phyloP scores from a whole-genome alignment of 225 moss, liverwort and hornwort species.

The Polytrichum formosum region DNA sequence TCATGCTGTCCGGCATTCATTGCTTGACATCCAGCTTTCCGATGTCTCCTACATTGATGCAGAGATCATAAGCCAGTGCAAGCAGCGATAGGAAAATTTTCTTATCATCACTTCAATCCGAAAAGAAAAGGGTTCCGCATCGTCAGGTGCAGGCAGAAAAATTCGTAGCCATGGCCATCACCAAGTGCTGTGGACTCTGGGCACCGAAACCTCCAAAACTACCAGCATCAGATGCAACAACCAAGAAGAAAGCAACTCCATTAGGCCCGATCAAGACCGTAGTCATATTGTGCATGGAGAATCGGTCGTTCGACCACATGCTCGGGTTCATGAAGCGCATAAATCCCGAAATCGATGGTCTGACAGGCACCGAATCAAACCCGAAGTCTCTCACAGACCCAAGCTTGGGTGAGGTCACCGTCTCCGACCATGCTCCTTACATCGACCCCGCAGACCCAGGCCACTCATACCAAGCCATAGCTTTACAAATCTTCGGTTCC shows the following conservation, averaged over 20 bases:
- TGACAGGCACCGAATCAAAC: slow-evolving; percentile 72
- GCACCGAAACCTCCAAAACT: slow-evolving; percentile 3
- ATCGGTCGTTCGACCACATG: slow-evolving; percentile 89
- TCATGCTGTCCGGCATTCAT: too few species aligned
- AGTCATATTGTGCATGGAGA: slow-evolving; percentile 84
- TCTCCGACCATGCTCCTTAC: slow-evolving; percentile 58
- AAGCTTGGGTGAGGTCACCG: slow-evolving; percentile 24
- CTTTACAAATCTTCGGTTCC: slow-evolving; percentile 64
- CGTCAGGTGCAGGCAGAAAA: too few species aligned
- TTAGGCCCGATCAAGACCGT: slow-evolving; percentile 80
- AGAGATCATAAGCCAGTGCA: too few species aligned
- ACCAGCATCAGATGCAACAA: neutral
- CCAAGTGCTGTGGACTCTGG: slow-evolving; percentile 11
- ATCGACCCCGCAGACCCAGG: slow-evolving; percentile 65
- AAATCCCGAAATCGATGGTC: slow-evolving; percentile 56
- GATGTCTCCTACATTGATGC: too few species aligned
- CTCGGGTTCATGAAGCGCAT: slow-evolving; percentile 69
- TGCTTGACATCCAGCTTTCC: too few species aligned
- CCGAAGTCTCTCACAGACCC: slow-evolving; percentile 54
- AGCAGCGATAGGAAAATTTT: too few species aligned
- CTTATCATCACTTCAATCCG: too few species aligned
- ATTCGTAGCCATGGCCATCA: neutral
- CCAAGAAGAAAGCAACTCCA: slow-evolving; percentile 3
- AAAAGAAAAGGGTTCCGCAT: too few species aligned
- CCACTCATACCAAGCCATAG: slow-evolving; percentile 70